Base-by-base conservation (phyloP, 495 filamentous ascomycete species). In the Amphirosellinia nigrospora region DNA sequence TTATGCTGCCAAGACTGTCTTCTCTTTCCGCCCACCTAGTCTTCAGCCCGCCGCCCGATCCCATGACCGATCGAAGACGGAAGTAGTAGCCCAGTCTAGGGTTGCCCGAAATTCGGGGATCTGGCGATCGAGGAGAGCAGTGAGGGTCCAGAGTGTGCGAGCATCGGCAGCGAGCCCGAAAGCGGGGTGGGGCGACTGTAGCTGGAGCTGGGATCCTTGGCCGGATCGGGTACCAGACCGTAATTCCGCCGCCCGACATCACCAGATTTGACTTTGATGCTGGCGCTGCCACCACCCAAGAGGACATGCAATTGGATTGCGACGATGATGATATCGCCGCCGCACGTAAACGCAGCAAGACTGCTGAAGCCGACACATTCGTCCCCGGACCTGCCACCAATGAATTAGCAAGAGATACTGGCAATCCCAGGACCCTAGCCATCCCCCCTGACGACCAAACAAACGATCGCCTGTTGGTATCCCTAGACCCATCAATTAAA, bases 41-140 rank as follows among this genome's bases (percentile, higher is more conserved):
- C 53, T 72, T 23, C 41, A 75, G 72, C 64, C 77, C 58, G n/a
- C 72, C 55, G 52, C 75, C 48, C 64, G 58, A 36, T 34, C 75
- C 73, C 26, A 56, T 58, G 62, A 74, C 64, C 78, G 41, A 23
- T 71, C 56, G 81, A 83, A 30, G 80, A 81, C 39, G 80, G 79
- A 50, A 80, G 75, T 71, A 77, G 75, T 38, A 93, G 91, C 74
- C 90, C 91, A 87, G 70, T 86, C 87, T 16, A 86, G 80, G 41
- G 89, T 93, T 63, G 89, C 88, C 69, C 86, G 88, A 83, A 86
- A 65, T 89, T 94, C 72, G 86, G 87, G 70, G 84, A 88, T 56
- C 81, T 93, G 39, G 86, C 84, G 45, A 66, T 71, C 10, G 0
- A 30, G 16, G 69, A 66, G 38, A 43, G 74, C 30, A 79, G 92